These are phyloP conservation scores for Kodamaea lidongshanica DNA, from an alignment of 805 yeast genomes.

Conservation along the genomic window DNA sequence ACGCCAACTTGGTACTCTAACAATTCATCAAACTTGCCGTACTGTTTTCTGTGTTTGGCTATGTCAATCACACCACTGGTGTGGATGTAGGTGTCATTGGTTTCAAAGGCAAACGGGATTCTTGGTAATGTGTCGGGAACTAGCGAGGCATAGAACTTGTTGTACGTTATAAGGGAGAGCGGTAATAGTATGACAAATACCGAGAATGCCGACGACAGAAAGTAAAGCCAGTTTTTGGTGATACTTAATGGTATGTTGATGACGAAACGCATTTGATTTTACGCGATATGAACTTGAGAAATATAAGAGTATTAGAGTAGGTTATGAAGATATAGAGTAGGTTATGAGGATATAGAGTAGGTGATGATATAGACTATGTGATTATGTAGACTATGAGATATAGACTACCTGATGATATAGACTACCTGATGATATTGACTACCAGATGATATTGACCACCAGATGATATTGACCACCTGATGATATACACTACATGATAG, in stretches of 20 bases:
- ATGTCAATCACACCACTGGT: constrained; percentile 4
- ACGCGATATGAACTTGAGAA: no score
- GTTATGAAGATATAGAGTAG: no score
- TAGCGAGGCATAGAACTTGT: constrained; percentile 28
- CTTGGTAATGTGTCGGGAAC: constrained; percentile 21
- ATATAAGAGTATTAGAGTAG: no score
- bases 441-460: no score
- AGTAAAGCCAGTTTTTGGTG: constrained; percentile 21
- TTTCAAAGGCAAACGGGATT: constrained; percentile 13
- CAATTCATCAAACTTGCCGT: constrained; percentile 10
- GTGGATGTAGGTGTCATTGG: constrained; percentile 1
- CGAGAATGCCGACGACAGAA: constrained; percentile 13
- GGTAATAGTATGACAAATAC: constrained; percentile 28
- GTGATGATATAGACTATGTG: no score
- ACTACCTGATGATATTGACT: no score
- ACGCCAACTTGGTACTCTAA: constrained; percentile 16
- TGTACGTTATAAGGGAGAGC: constrained; percentile 29
- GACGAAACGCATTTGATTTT: not conserved
- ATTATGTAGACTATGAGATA: no score
- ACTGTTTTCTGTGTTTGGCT: not conserved
- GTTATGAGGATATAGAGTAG: no score
- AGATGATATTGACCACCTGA: no score
- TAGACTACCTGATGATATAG: no score
- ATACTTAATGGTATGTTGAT: constrained; percentile 15
- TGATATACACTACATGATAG: no score